Evolutionary conservation across 805 yeast species (phyloP), one percentile per base, ranked within the genome.

Genomic region (Ogataea wickerhamii): DNA sequence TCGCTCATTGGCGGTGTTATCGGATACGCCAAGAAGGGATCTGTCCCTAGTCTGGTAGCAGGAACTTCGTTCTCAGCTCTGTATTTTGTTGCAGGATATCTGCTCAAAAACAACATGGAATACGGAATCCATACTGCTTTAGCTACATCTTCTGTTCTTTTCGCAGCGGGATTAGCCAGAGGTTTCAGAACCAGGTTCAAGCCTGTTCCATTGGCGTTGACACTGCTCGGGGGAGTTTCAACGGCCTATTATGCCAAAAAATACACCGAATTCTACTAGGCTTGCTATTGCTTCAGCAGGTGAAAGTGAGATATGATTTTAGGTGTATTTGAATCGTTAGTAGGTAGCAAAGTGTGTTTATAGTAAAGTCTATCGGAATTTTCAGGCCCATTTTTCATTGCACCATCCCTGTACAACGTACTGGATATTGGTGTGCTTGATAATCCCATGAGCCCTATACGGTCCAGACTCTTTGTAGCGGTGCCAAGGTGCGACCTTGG

Each of bases 51-150:
- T 0, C 69, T 89, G 38, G 64, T 78, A 33, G 95, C 91, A 1
- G 97, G 97, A 27, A 47, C 75, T 7, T 61, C 78, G 1, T 67
- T 84, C 45, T 70, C 83, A 11, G 66, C 74, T 2, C 55, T 77
- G 19, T 84, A 74, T 56, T 84, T 82, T n/a, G 55, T 68, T 41
- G 80, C 87, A 2, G 91, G 95, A 13, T 85, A 87, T 61, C 69
- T 89, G 48, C 66, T 87, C 44, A 73, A 76, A 47, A 66, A 80
- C 38, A 85, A 87, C 57, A 79, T 77, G 44, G 88, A 85, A 55
- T 76, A 76, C 63, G 96, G 96, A 30, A 70, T 89, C 47, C 89
- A 85, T 57, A 58, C 83, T 13, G 95, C 96, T 0, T 64, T 88
- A 38, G 82, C 79, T 10, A 74, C 89, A 2, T 81, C 94, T 4